Evolutionary conservation across 768 basidiomycete genomes (phyloP).

Genomic region (Psilocybe subaeruginosa): DNA sequence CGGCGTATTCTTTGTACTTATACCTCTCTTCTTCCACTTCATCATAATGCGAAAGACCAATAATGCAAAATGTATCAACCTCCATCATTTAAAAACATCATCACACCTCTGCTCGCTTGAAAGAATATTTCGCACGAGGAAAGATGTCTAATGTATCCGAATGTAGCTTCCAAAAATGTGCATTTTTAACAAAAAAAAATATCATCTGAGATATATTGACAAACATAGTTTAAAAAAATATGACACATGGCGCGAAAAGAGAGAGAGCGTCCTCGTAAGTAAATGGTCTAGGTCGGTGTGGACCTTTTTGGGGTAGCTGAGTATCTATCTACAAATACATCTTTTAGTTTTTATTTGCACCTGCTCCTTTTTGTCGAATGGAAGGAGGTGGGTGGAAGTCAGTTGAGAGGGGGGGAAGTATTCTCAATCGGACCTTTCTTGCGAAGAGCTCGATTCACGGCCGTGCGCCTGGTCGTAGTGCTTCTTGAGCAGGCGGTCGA

Average conservation of each 20-base stretch:
- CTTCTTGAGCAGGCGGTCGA: constrained; percentile 83
- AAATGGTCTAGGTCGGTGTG: constrained; percentile 3
- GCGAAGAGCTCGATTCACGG: constrained; percentile 27
- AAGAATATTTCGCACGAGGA: no score
- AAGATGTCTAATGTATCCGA: no score
- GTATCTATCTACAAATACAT: constrained; percentile 4
- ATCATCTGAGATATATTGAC: no score
- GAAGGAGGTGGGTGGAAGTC: no score
- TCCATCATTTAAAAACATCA: no score
- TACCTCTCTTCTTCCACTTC: constrained; percentile 1
- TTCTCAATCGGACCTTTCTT: constrained; percentile 24
- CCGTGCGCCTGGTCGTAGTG: constrained; percentile 53
- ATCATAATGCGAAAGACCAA: no score
- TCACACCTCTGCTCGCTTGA: no score
- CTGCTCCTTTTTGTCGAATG: not conserved
- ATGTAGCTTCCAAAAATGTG: no score
- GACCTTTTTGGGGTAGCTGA: constrained; percentile 13
- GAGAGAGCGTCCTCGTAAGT: constrained; percentile 5
- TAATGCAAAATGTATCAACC: no score
- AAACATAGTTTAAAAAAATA: constrained; percentile 1
- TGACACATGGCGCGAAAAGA: not conserved
- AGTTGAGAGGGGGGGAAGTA: not conserved
- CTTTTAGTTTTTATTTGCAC: not conserved
- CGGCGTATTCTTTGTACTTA: not conserved
- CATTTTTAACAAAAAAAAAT: no score